Evolutionary conservation across 2,329 filamentous ascomycete genomes (phyloP), one percentile per base, ranked within the genome.

Genomic region (Zymoseptoria tritici): DNA sequence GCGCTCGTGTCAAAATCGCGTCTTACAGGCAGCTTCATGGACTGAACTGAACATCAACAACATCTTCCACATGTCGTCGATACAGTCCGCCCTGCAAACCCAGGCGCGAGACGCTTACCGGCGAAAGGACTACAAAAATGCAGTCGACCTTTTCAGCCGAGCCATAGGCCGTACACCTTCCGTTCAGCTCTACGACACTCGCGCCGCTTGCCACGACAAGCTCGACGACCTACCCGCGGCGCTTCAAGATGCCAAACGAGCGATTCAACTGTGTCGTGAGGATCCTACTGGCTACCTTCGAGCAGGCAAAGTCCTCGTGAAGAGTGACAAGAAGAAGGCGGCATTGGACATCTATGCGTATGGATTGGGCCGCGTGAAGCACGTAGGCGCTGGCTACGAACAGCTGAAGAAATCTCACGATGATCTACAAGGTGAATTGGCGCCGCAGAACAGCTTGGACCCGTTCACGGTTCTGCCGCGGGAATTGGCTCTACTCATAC

Each of bases 201-300:
- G 83, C 54, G 79, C 82, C 46, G 82, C 82, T 11, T 79, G 79
- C 42, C 78, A 81, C 60, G 79, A 79, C 54, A 84, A 82, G 67
- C 72, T 85, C 9, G 74, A 74, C 16, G 71, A 82, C 60, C 74
- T 79, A 60, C 74, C 79, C 22, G 71, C 74, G 11, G 83, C 83
- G 0, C 74, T 85, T 9, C 75, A 77, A 58, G 83, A 86, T 75
- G 80, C 80, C n/a, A 80, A 79, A 62, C 74, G 75, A 20, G 83
- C 84, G 75, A 83, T 86, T 58, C 78, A 78, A 58, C 64, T 75
- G 16, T 72, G 79, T 53, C 78, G 77, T 57, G 73, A 75, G 21
- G 79, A 84, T 70, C 76, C 80, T n/a, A 78, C 78, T 70, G 83
- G 83, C 8, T 85, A 86, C 68, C 68, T 85, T 26, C 80, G 83